Evolutionary conservation across 169 alveolate species (phyloP).

Genomic region (Cryptosporidium xiaoi): DNA sequence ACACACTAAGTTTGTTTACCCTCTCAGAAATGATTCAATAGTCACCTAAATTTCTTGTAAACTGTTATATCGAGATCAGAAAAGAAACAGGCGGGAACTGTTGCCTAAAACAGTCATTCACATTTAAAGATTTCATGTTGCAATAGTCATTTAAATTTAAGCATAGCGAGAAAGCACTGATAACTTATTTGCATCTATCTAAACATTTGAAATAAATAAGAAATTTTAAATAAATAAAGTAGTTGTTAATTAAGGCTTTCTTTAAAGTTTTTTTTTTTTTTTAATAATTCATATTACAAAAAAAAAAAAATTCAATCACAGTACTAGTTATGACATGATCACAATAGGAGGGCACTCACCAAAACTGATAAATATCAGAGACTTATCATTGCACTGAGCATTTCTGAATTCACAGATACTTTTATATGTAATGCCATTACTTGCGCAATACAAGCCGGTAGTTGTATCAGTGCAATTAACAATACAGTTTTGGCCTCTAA

Average conservation of each 20-base stretch:
- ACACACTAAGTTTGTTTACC: too few species aligned
- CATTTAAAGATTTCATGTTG: neutral
- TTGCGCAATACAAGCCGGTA: constrained; percentile 27
- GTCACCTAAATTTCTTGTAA: neutral
- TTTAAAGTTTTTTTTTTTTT: neutral
- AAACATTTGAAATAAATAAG: too few species aligned
- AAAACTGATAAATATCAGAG: constrained; percentile 27
- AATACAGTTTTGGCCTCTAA: constrained; percentile 30
- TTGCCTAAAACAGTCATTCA: neutral
- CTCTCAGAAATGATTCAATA: too few species aligned
- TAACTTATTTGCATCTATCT: too few species aligned
- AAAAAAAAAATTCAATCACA: neutral
- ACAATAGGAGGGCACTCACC: constrained; percentile 31
- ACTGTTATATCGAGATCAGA: too few species aligned
- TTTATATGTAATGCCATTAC: constrained; percentile 33
- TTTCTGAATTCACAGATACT: constrained; percentile 70
- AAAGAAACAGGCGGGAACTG: neutral
- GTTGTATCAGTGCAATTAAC: constrained; percentile 4
- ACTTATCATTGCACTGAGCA: constrained; percentile 48
- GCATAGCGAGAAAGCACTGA: too few species aligned
- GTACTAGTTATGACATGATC: neutral
- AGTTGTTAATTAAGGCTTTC: too few species aligned
- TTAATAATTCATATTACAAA: neutral
- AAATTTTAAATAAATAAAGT: too few species aligned
- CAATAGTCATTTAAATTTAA: too few species aligned